Evolutionary conservation across 371 early-diverging fungal species (phyloP).

Genomic region (Apophysomyces sp.): DNA sequence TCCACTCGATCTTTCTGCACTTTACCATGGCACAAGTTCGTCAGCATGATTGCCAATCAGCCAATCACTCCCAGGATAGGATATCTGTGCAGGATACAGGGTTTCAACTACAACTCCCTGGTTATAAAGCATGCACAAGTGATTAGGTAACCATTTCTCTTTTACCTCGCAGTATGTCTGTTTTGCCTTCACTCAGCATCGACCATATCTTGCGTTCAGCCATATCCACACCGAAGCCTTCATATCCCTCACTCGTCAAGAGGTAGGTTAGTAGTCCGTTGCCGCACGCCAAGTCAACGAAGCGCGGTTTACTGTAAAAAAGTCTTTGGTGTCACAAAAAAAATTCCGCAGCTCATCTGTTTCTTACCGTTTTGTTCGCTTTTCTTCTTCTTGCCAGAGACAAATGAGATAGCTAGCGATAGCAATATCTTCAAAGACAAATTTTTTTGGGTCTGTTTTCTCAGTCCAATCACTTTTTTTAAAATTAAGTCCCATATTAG

Average conservation of each 20-base stretch:
- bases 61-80: slow-evolving; percentile 67
- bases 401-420: slow-evolving; percentile 82
- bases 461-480: slow-evolving; percentile 67
- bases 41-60: slow-evolving; percentile 92
- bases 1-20: slow-evolving; percentile 1
- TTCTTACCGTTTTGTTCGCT: slow-evolving; percentile 4
- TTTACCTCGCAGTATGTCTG: slow-evolving; percentile 39
- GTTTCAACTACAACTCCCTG: slow-evolving; percentile 51
- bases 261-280: slow-evolving; percentile 86
- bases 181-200: slow-evolving; percentile 20
- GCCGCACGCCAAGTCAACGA: slow-evolving; percentile 93
- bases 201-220: slow-evolving; percentile 80
- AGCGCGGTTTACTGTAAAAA: slow-evolving; percentile 47
- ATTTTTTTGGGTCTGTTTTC: slow-evolving; percentile 81
- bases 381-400: slow-evolving; percentile 65
- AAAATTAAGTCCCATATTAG: neutral
- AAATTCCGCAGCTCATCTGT: neutral
- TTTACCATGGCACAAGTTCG: slow-evolving; percentile 83
- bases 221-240: slow-evolving; percentile 82
- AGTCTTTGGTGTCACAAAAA: neutral
- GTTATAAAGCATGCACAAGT: slow-evolving; percentile 9
- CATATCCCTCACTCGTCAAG: slow-evolving; percentile 74
- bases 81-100: slow-evolving; percentile 55
- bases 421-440: slow-evolving; percentile 85
- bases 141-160: neutral